Evolutionary conservation across 805 yeast species (phyloP), one percentile per base, ranked within the genome.

Genomic region (Lachancea sp.): DNA sequence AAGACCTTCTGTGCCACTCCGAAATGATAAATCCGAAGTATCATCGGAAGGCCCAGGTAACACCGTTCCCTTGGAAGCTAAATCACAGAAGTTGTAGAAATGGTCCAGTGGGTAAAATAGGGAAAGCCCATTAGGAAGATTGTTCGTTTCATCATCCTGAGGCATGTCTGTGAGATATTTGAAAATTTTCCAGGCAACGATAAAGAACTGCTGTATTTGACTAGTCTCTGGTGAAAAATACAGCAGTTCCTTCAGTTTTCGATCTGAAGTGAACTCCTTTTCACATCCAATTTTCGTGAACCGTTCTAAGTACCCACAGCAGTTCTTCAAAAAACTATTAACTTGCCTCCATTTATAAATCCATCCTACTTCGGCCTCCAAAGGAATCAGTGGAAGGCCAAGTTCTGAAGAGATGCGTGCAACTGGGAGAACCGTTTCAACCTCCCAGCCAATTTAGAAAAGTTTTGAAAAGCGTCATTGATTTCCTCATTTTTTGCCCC

Each of bases 331-430:
- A 29, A 40, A 39, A 7, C 22, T n/a, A 18, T 29, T 43, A 12
- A 43, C 7, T 22, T 40, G 46, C n/a, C 28, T 26, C 46, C 46
- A 43, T 12, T 7, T 30, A 34, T 23, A 40, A 21, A 36, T 17
- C 46, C 37, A 39, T 18, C 37, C 32, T 3, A 34, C 18, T 15
- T 20, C 29, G 2, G 46, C 24, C 17, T 43, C 43, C 22, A 23
- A 25, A 8, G 46, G 43, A 29, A 43, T 29, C 7, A 30, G 24
- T 23, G 41, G 43, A 22, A 39, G 20, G 8, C 29, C 31, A 11
- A 26, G 12, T 16, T 5, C 29, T 19, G 21, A 16, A 16, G 35
- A 36, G 24, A 35, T 16, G 34, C 34, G 39, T 30, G 8, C 12
- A 29, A n/a, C 7, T 17, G 36, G 17, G 28, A 12, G 15, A 36